A percentile compares a stretch with the other conserved stretches of the same genome.
These are phyloP conservation scores for Xylaria bambusicola DNA, from an alignment of 495 filamentous ascomycete genomes.

Conservation along the genomic window DNA sequence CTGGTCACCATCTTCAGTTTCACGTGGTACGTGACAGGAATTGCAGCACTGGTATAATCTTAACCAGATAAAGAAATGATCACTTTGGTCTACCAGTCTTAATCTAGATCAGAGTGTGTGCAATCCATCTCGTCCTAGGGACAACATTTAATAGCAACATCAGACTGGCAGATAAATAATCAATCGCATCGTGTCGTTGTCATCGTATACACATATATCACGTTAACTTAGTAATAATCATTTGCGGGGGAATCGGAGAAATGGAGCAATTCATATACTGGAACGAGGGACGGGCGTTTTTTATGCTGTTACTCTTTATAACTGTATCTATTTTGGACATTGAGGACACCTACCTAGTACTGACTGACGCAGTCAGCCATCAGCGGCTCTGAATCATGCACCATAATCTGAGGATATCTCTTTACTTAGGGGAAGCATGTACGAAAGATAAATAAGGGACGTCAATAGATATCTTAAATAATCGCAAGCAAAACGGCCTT, in stretches of 20 bases:
- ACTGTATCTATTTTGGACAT: constrained; percentile 5
- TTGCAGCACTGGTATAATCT: constrained; percentile 57
- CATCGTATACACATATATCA: constrained; percentile 4
- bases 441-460: too few species aligned
- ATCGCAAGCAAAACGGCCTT: too few species aligned
- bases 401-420: too few species aligned
- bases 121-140: too few species aligned
- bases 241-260: neutral
- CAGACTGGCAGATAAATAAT: neutral
- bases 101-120: neutral
- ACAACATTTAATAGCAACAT: too few species aligned
- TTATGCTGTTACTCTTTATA: constrained; percentile 7
- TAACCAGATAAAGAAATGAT: constrained; percentile 21
- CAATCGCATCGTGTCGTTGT: constrained; percentile 3
- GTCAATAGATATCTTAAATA: too few species aligned
- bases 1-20: constrained; percentile 77
- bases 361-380: constrained; percentile 12
- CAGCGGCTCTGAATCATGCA: constrained; percentile 8
- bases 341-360: constrained; percentile 6
- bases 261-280: neutral
- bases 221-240: constrained; percentile 5
- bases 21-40: constrained; percentile 80
- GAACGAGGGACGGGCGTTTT: constrained; percentile 9
- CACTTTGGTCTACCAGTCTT: too few species aligned
- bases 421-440: neutral